These are phyloP conservation scores for Aspergillus bertholletiae DNA, from an alignment of 495 filamentous ascomycete genomes.

Conservation along the genomic window DNA sequence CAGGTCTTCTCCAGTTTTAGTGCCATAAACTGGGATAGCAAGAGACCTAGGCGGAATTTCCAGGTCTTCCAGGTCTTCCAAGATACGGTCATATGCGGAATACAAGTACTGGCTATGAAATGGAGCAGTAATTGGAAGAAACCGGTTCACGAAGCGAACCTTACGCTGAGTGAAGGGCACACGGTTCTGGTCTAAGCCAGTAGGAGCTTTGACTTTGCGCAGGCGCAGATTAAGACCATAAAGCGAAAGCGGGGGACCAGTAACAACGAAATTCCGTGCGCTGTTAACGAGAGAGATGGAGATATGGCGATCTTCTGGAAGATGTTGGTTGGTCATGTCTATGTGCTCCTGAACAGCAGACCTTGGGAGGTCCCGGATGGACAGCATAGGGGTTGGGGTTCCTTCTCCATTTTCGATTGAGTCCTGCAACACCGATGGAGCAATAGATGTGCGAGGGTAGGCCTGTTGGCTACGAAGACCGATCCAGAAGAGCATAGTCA, in stretches of 20 bases:
- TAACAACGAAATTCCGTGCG: slow-evolving; percentile 93
- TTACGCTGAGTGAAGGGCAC: slow-evolving; percentile 95
- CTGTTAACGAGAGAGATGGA: slow-evolving; percentile 95
- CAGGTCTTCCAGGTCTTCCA: slow-evolving; percentile 82
- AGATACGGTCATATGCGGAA: slow-evolving; percentile 72
- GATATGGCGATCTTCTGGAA: slow-evolving; percentile 89
- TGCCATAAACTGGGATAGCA: slow-evolving; percentile 81
- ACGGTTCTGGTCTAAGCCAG: slow-evolving; percentile 91
- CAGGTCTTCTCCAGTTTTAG: slow-evolving; percentile 79
- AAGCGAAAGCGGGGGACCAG: slow-evolving; percentile 90
- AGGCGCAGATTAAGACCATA: slow-evolving; percentile 93
- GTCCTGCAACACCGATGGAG: slow-evolving; percentile 89
- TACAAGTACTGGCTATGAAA: slow-evolving; percentile 95
- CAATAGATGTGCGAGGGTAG: slow-evolving; percentile 88
- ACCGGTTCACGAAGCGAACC: slow-evolving; percentile 92
- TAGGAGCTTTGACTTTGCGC: slow-evolving; percentile 94
- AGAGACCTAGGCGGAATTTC: slow-evolving; percentile 64
- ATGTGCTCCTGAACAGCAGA: slow-evolving; percentile 89
- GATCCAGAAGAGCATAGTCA: slow-evolving; percentile 99
- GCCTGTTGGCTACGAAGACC: slow-evolving; percentile 97
- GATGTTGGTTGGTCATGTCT: slow-evolving; percentile 90
- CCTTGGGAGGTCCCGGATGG: slow-evolving; percentile 85
- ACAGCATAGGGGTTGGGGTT: slow-evolving; percentile 92
- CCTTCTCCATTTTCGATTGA: slow-evolving; percentile 93
- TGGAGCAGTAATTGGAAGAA: slow-evolving; percentile 93